Evolutionary conservation across 169 alveolate genomes (phyloP).

Genomic region (Plasmodium relictum): DNA sequence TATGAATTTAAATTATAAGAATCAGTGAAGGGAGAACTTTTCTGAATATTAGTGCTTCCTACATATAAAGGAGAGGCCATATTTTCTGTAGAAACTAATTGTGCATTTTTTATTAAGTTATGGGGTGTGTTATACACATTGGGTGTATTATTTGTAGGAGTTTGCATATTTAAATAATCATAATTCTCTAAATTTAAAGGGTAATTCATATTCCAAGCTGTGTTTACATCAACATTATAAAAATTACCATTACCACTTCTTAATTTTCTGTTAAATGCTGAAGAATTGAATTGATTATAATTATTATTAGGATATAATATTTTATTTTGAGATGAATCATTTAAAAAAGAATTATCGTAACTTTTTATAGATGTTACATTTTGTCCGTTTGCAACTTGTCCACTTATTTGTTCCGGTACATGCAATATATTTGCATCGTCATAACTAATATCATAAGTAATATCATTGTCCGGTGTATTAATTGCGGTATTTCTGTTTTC

Average conservation of each 20-base stretch:
- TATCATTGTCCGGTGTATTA: neutral
- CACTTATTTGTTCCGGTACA: neutral
- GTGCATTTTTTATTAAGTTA: conserved; percentile 1
- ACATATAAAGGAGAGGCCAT: conserved; percentile 14
- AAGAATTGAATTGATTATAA: neutral
- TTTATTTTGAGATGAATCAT: neutral
- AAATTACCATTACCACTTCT: neutral
- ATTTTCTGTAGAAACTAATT: conserved; percentile 22
- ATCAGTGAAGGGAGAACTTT: neutral
- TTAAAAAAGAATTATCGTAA: conserved; percentile 7
- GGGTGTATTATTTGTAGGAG: neutral
- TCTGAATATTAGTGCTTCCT: conserved; percentile 2
- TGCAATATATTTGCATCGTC: neutral
- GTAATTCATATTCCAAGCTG: conserved; percentile 5
- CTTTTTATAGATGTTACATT: conserved; percentile 4
- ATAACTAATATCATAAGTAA: conserved; percentile 28
- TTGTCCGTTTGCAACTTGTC: neutral
- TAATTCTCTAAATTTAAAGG: conserved; percentile 24
- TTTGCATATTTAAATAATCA: conserved; percentile 15
- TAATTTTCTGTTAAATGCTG: neutral
- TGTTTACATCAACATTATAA: neutral
- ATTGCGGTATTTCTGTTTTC: neutral
- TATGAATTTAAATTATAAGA: neutral
- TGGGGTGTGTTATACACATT: neutral
- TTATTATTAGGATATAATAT: conserved; percentile 1